Evolutionary conservation across 768 basidiomycete genomes (phyloP), one percentile per base, ranked within the genome.

Genomic region (Fibroporia radiculosa): DNA sequence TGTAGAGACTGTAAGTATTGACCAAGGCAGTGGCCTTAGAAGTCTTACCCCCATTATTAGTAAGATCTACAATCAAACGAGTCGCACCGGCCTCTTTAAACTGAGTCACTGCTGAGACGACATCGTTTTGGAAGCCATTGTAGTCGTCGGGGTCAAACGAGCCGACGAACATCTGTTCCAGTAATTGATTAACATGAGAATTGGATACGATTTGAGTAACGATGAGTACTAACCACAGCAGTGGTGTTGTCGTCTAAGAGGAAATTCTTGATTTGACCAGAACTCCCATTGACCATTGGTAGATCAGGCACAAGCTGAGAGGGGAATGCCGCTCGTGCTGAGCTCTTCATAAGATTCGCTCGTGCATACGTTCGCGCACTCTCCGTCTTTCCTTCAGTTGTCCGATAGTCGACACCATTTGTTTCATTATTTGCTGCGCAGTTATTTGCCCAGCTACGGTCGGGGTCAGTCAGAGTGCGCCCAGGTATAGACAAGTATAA

Each of bases 11-110:
- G 11, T 34, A 6, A 27, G 31, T 4, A 25, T 13, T 11, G 19
- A 20, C 19, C 19, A 13, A 11, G 5, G 4, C 0, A 20, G 36
- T 23, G 16, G 14, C 22, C n/a, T 14, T 23, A 12, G 13, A 29
- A 13, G 4, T 47, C 69, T n/a, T 35, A 73, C 80, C 80, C 44
- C 73, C 75, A 50, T 84, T 84, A 56, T 80, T 76, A 11, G 74
- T 74, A 26, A 80, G 55, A 56, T 82, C 80, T 31, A 83, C 67
- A 19, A 82, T 50, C 10, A 82, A 58, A 25, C 67, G 70, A 0
- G 66, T 71, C 10, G 78, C 73, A 3, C 74, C 74, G 1, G 69
- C 66, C 0, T 56, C 49, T 49, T 77, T 59, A 63, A 82, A 75
- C 3, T 66, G 54, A 1, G 52, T 52, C 47, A 80, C 58, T 1